phyloP scores from a whole-genome alignment of 2,329 filamentous ascomycete genomes.

The Zasmidium citrigriseum region DNA sequence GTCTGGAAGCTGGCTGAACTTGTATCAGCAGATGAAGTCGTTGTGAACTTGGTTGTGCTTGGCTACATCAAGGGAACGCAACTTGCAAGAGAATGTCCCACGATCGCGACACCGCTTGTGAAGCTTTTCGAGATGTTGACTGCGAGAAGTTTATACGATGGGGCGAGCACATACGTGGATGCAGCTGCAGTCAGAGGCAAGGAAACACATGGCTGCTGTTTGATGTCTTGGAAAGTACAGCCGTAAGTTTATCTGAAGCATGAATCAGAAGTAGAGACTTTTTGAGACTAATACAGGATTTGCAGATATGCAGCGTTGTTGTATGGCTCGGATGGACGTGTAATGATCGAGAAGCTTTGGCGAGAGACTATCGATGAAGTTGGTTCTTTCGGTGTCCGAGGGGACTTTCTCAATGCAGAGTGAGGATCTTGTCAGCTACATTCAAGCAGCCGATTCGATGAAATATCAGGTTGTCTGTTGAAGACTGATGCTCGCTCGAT shows the following conservation, averaged over 20 bases:
- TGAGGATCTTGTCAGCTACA: too few species aligned
- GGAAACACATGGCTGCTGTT: constrained; percentile 14
- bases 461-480: too few species aligned
- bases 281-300: neutral
- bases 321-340: neutral
- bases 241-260: constrained; percentile 4
- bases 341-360: neutral
- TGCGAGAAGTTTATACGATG: constrained; percentile 6
- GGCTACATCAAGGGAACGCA: constrained; percentile 14
- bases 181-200: constrained; percentile 11
- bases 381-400: neutral
- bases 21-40: constrained; percentile 7
- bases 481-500: too few species aligned
- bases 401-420: too few species aligned
- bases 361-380: neutral
- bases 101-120: neutral
- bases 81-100: constrained; percentile 5
- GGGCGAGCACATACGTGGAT: constrained; percentile 15
- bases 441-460: too few species aligned
- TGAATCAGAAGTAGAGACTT: neutral
- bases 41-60: constrained; percentile 15
- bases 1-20: constrained; percentile 8
- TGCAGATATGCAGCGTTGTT: neutral
- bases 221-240: constrained; percentile 10
- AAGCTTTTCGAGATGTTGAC: constrained; percentile 8